phyloP scores from a whole-genome alignment of 2,329 filamentous ascomycete genomes.

The Monilinia aucupariae region DNA sequence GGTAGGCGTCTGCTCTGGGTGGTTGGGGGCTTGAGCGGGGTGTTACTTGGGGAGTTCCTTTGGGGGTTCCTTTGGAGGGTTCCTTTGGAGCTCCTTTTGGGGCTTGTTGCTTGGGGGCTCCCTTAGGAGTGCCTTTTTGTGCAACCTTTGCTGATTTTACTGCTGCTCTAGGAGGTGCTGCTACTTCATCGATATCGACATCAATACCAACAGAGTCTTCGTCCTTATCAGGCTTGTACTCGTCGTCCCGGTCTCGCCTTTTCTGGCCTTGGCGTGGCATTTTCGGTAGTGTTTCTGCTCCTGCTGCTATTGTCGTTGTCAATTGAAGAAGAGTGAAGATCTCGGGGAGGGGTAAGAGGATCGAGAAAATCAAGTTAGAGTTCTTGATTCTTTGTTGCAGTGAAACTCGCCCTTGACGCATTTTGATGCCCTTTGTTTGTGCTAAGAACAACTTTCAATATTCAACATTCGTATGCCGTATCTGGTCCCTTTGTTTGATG shows the following conservation, averaged over 20 bases:
- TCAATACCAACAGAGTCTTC: neutral
- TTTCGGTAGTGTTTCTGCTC: neutral
- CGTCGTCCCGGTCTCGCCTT: neutral
- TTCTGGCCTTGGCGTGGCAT: constrained; percentile 9
- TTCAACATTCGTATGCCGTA: neutral
- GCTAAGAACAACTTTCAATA: neutral
- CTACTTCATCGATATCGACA: neutral
- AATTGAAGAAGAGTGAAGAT: neutral
- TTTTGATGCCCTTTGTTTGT: constrained; percentile 7
- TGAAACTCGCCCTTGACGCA: neutral
- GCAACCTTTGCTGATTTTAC: neutral
- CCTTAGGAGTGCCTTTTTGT: neutral
- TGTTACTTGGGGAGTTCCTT: neutral
- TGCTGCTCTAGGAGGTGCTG: neutral
- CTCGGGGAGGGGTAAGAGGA: neutral
- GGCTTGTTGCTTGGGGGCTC: neutral
- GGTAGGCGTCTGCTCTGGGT: neutral
- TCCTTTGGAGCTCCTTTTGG: neutral
- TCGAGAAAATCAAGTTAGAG: neutral
- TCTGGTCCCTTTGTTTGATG: neutral
- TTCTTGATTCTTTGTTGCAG: constrained; percentile 2
- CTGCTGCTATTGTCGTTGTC: neutral
- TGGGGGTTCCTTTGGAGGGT: neutral
- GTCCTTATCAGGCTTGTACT: neutral
- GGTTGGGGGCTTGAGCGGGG: neutral